Percentiles rank a stretch among this genome's conserved stretches.
Evolutionary conservation across 306 rosid genomes (phyloP).

Genomic region (Chamaecrista fasciculata): DNA sequence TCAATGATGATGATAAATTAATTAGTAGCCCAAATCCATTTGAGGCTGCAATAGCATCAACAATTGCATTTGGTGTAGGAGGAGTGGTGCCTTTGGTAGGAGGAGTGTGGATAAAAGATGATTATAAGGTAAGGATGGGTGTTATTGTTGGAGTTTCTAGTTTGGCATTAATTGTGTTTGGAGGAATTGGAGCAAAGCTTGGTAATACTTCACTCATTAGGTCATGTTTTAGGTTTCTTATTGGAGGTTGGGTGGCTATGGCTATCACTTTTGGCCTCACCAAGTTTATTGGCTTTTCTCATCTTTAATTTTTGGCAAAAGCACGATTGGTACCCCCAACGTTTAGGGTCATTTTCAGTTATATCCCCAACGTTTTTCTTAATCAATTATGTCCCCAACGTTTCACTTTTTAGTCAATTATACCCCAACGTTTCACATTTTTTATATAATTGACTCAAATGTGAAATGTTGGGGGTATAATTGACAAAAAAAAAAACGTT

Average conservation of each 20-base stretch:
- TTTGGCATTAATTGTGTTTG: slow-evolving; percentile 46
- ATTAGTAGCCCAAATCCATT: slow-evolving; percentile 44
- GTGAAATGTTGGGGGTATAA: too few relatives aligned
- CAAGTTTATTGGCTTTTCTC: slow-evolving; percentile 41
- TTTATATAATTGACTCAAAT: too few relatives aligned
- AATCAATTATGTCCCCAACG: too few relatives aligned
- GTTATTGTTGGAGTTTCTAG: slow-evolving; percentile 44
- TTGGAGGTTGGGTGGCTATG: slow-evolving; percentile 69
- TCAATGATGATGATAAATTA: not conserved
- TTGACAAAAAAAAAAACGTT: too few relatives aligned
- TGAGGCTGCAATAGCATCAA: slow-evolving; percentile 58
- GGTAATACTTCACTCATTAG: slow-evolving; percentile 41
- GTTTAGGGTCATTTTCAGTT: too few relatives aligned
- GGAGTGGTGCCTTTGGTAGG: slow-evolving; percentile 51
- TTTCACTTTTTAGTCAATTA: too few relatives aligned
- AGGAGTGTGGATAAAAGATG: slow-evolving; percentile 42
- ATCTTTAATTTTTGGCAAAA: slow-evolving; percentile 10
- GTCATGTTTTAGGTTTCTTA: slow-evolving; percentile 40
- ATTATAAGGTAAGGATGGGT: slow-evolving; percentile 43
- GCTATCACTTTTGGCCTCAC: slow-evolving; percentile 60
- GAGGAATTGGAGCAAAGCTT: slow-evolving; percentile 41
- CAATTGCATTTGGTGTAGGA: slow-evolving; percentile 54
- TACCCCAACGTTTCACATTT: too few relatives aligned
- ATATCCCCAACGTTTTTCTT: too few relatives aligned
- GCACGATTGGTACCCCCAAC: too few relatives aligned